Evolutionary conservation across 164 flowering plant species (phyloP), one percentile per base, ranked within the genome.

Genomic region (Euptelea pleiosperma): DNA sequence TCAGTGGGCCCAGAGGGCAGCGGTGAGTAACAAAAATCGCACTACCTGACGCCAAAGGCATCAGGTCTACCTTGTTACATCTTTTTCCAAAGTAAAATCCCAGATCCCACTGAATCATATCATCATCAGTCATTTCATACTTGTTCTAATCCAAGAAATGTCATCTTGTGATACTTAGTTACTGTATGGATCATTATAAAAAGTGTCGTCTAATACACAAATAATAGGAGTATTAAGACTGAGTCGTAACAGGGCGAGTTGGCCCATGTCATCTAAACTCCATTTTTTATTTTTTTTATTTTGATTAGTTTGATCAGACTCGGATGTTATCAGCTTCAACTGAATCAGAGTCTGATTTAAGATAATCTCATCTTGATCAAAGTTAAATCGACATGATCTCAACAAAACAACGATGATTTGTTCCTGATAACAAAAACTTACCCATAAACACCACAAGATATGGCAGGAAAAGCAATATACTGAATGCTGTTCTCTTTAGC

Each of bases 381-480:
- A 21, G 31, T 58, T 58, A 6, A 47, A 19, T 43, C 25, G 35
- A 35, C 6, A 49, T 42, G 33, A 44, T 34, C 7, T 33, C 57
- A 55, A 34, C 39, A 56, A 41, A 29, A 51, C 24, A 19, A 39
- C 12, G 19, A 34, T 5, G 11, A 18, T 19, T 29, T 2, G 8
- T 21, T 52, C 12, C 2, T 30, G n/a, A 28, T 31, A 7, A 8
- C 30, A 11, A 29, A 35, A 66, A 52, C 82, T 71, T 65, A 93
- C 99, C 95, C 65, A 63, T 52, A 88, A 7, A 79, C 77, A 57
- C 99, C 99, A 64, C 97, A 93, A 35, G 99, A 93, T 66, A 93
- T 78, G 68, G 99, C 93, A 74, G 99, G 79, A 62, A 93, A 93
- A 8, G 96, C 97, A 67, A 93, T 68, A 63, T 85, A 88, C 33